These are phyloP conservation scores for Phialophora chinensis DNA, from an alignment of 2,329 filamentous ascomycete species.

Conservation along the genomic window DNA sequence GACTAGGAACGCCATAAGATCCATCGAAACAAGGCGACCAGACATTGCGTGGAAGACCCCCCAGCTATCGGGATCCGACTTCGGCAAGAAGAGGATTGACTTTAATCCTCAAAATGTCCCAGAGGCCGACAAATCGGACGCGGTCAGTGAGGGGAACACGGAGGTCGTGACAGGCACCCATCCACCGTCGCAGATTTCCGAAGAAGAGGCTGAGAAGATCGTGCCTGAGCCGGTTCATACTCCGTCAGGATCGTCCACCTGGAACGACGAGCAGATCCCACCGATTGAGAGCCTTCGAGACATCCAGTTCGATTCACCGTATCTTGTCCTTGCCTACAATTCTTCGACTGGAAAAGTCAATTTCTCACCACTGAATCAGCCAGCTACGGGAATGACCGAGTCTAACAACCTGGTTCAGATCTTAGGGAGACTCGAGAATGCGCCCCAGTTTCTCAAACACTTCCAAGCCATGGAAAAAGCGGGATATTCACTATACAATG, in stretches of 20 bases:
- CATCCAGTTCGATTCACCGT: slow-evolving; percentile 27
- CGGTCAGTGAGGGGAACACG: not conserved
- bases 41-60: slow-evolving; percentile 30
- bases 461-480: slow-evolving; percentile 47
- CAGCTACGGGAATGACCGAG: slow-evolving; percentile 11
- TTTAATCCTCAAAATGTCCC: slow-evolving; percentile 14
- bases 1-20: slow-evolving; percentile 24
- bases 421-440: slow-evolving; percentile 47
- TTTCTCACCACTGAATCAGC: slow-evolving; percentile 34
- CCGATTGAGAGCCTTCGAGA: slow-evolving; percentile 26
- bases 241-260: slow-evolving; percentile 25
- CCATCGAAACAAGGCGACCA: slow-evolving; percentile 27
- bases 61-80: slow-evolving; percentile 18
- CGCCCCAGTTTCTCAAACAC: slow-evolving; percentile 51
- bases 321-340: slow-evolving; percentile 33
- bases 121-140: not conserved
- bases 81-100: slow-evolving; percentile 30
- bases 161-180: not conserved
- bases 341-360: slow-evolving; percentile 35
- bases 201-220: slow-evolving; percentile 8
- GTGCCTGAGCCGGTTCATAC: slow-evolving; percentile 31
- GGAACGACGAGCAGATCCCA: slow-evolving; percentile 37
- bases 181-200: not conserved
- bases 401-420: slow-evolving; percentile 43
- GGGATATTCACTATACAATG: slow-evolving; percentile 52